Percentiles rank a stretch among this genome's conserved stretches.
These are phyloP conservation scores for Parietaria judaica DNA, from an alignment of 306 rosid species.

Conservation along the genomic window DNA sequence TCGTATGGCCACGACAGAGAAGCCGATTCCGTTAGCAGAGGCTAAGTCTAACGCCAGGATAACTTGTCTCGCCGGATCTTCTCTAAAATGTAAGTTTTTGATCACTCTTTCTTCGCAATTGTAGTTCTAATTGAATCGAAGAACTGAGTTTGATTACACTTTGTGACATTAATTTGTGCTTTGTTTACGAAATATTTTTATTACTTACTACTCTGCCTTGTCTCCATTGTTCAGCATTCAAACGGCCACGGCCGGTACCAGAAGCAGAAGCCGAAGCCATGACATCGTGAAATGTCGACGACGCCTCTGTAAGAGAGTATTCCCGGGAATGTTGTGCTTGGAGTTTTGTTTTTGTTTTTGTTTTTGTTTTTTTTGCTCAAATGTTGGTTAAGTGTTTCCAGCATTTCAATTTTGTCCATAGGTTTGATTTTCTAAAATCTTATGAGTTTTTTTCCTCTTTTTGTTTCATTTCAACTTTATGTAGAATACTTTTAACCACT, in stretches of 20 bases:
- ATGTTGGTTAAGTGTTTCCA: conserved; percentile 14
- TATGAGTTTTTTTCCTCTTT: neutral
- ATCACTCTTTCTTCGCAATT: neutral
- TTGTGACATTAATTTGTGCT: neutral
- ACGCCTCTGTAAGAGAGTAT: conserved; percentile 3
- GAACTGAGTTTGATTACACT: too few species aligned
- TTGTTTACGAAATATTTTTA: neutral
- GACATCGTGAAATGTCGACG: conserved; percentile 6
- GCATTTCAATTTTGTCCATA: conserved; percentile 24
- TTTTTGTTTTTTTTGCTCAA: neutral
- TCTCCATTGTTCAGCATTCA: conserved; percentile 25
- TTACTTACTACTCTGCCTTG: conserved; percentile 7
- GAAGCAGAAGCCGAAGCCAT: conserved; percentile 24
- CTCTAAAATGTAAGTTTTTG: conserved; percentile 53
- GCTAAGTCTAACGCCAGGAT: conserved; percentile 68
- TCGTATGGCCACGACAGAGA: conserved; percentile 61
- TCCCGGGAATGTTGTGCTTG: neutral
- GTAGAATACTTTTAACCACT: too few species aligned
- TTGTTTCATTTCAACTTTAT: neutral
- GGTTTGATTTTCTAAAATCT: conserved; percentile 1
- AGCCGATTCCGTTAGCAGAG: conserved; percentile 68
- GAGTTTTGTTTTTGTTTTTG: too few species aligned
- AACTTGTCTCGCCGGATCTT: conserved; percentile 85
- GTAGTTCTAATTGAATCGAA: too few species aligned
- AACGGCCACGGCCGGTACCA: conserved; percentile 14